Evolutionary conservation across 169 alveolate species (phyloP), one percentile per base, ranked within the genome.

Genomic region (Cyclospora cayetanensis): DNA sequence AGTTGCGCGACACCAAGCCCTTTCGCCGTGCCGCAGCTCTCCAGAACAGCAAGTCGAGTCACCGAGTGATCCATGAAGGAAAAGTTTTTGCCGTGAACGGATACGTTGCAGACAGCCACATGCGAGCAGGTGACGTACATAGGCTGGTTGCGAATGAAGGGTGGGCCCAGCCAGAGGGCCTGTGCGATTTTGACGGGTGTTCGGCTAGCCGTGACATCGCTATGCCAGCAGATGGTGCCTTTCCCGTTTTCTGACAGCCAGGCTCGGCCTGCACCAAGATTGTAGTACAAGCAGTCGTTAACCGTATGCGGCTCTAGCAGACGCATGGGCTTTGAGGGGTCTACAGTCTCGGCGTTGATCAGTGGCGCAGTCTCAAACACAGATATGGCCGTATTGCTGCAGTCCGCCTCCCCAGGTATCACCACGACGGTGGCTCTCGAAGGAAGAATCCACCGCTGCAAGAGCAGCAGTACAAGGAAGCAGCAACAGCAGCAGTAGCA

Each of bases 111-210:
- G 0, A 42, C 93, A n/a, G 74, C 68, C 15, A 42, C 18, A 34
- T 63, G 55, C 9, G 85, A 25, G 37, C 93, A 89, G 22, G 63
- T 18, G 11, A 60, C n/a, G 12, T 39, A 27, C 2, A 89, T 1
- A 46, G 74, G 70, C 41, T 82, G 31, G 66, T 74, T 41, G 9
- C 20, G 31, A 11, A 15, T 2, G 29, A 22, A 37, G 34, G 46
- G 90, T 34, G 93, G 93, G 2, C 93, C 93, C 31, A 65, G 31
- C 93, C 93, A 89, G 39, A 89, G 55, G 27, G 80, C 91, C 20
- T 27, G 20, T 4, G 72, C 37, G 18, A 82, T 42, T 25, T 37
- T 27, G 20, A 11, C 70, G 42, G 53, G 79, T 55, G 35, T 4
- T 11, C 65, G 70, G 0, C 76, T 55, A 15, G 34, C 53, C n/a